phyloP scores from a whole-genome alignment of 2,329 filamentous ascomycete genomes.

The Aspergillus sp. region DNA sequence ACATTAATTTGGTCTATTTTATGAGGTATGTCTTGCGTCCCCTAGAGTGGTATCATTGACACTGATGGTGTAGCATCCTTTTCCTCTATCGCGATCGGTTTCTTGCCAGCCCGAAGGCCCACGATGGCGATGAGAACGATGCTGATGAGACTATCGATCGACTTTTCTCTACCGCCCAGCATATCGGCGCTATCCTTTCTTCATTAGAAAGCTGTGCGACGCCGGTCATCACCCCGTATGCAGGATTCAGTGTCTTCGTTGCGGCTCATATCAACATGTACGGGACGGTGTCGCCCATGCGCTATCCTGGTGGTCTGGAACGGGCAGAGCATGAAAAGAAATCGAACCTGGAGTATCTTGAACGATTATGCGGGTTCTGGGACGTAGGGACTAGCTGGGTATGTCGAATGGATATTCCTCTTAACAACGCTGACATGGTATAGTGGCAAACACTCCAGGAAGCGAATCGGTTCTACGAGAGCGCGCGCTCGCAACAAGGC shows the following conservation, averaged over 20 bases:
- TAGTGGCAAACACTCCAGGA: slow-evolving; percentile 39
- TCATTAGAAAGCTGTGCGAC: slow-evolving; percentile 32
- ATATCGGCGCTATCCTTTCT: slow-evolving; percentile 31
- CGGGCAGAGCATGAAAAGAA: slow-evolving; percentile 34
- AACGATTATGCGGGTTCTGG: slow-evolving; percentile 33
- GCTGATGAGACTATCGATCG: slow-evolving; percentile 27
- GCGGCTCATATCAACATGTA: slow-evolving; percentile 42
- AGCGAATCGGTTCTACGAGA: slow-evolving; percentile 37
- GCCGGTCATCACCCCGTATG: slow-evolving; percentile 37
- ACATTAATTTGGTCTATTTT: slow-evolving; percentile 39
- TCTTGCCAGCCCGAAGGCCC: slow-evolving; percentile 31
- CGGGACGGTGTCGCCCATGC: slow-evolving; percentile 32
- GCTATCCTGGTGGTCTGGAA: slow-evolving; percentile 33
- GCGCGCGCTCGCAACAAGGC: slow-evolving; percentile 28
- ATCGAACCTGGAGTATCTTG: slow-evolving; percentile 33
- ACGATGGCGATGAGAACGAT: slow-evolving; percentile 21
- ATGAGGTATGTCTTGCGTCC: slow-evolving; percentile 32
- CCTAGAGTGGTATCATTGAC: neutral
- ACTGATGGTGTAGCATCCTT: slow-evolving; percentile 24
- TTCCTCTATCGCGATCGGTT: slow-evolving; percentile 37
- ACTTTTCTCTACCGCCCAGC: slow-evolving; percentile 34
- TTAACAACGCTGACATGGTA: neutral
- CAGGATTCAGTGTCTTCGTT: slow-evolving; percentile 39
- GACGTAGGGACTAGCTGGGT: slow-evolving; percentile 38
- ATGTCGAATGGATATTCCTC: neutral